Conservation (phyloP, 305 asterid genomes). For the Fraxinus floribunda region DNA sequence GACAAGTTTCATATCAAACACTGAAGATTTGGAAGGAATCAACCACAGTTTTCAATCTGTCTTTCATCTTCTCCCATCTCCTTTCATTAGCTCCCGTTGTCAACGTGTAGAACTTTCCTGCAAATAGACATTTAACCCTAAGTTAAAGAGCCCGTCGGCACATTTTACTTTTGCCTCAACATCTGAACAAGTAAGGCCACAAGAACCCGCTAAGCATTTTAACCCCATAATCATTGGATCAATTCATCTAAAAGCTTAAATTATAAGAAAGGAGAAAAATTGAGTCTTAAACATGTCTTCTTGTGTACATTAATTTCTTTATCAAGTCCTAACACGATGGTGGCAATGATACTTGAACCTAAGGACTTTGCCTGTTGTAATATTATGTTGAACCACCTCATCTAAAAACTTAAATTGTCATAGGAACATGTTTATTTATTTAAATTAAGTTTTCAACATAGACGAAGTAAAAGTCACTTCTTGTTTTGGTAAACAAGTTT, state of each 20-base stretch:
- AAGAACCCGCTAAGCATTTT: neutral
- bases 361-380: neutral
- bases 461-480: neutral
- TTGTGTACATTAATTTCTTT: neutral
- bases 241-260: neutral
- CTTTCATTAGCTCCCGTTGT: slow-evolving; percentile 91
- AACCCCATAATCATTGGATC: neutral
- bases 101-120: slow-evolving; percentile 89
- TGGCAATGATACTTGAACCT: neutral
- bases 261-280: neutral
- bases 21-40: slow-evolving; percentile 81
- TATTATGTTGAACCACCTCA: neutral
- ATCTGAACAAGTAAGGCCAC: neutral
- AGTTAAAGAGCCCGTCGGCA: neutral
- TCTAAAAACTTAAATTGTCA: neutral
- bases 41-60: slow-evolving; percentile 68
- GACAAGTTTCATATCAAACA: slow-evolving; percentile 34
- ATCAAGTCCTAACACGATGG: neutral
- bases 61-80: slow-evolving; percentile 96
- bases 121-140: slow-evolving; percentile 5
- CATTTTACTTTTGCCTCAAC: neutral
- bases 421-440: neutral
- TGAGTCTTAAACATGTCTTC: neutral
- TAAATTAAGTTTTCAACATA: neutral
- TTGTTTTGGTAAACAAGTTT: neutral